Evolutionary conservation across 768 basidiomycete genomes (phyloP), one percentile per base, ranked within the genome.

Genomic region (Suillus lakei): DNA sequence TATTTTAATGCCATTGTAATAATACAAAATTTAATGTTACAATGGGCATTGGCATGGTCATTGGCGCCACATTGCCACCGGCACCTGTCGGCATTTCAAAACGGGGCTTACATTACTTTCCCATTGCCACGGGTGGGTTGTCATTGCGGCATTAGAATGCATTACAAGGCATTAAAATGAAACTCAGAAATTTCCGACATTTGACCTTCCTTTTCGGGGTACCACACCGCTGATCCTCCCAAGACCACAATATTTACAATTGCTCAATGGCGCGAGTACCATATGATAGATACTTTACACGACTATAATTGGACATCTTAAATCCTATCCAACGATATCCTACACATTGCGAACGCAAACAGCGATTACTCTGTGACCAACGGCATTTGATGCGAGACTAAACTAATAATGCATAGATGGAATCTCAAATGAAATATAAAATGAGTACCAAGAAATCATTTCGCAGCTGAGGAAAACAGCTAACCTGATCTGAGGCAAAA

Each of bases 381-480:
- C 58, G 39, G 39, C 39, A 41, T 59, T 59, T 39, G 26, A 30
- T 30, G 5, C 28, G 28, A 9, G 39, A 59, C 26, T 59, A 28
- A 58, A 28, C 39, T 21, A 28, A 59, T 41, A 59, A 41, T 59
- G 39, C 58, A 59, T 43, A 36, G 28, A 38, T 39, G 39, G 39
- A 30, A 59, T 41, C 16, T 59, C 18, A 21, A 59, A 59, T 28
- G 39, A 41, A 59, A 6, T 18, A 21, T 18, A 28, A 41, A 39
- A 30, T 54, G 30, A 54, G 9, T 12, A 32, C 26, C 26, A 59
- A 59, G 36, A 41, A 59, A 59, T 38, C 21, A 13, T 28, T 32
- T 54, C 39, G 10, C 26, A 16, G 38, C 9, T 23, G 34, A 23
- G 26, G 39, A 39, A 41, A 41, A 21, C 32, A 41, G 26, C 36